Base-by-base conservation (phyloP, 2,329 filamentous ascomycete genomes). In the Gnomoniopsis smithogilvyi region DNA sequence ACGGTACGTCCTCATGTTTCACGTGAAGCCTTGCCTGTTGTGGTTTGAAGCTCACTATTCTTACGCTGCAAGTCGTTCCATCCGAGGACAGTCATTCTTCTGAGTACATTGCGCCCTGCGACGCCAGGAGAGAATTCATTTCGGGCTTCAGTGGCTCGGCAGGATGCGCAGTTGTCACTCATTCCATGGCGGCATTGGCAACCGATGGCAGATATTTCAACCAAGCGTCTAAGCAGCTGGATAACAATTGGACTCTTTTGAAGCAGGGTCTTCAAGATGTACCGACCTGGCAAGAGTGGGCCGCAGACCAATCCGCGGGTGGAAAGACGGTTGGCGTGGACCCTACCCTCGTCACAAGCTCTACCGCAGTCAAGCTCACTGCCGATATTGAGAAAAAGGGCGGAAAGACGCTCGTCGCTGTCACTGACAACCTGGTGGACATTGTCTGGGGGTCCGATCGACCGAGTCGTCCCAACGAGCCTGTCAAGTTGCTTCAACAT, bases 141-240 rank as follows among this genome's bases (percentile, higher is more conserved):
- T 93, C 87, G 62, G 94, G 95, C 26, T 99, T 99, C 74, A 92
- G 91, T 60, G 95, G 95, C 57, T 99, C 95, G 11, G 94, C 95
- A 47, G 95, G 95, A 60, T 96, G 91, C 64, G 95, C 93, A 43
- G 88, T 99, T 53, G 82, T 99, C 58, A 95, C 93, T 2, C 83
- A 85, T 52, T 88, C 92, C 54, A 93, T 93, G 73, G 95, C 95
- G 17, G 91, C 92, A 15, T 78, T 99, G 59, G 92, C 95, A 14
- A 99, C 95, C 33, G 95, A 99, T 72, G 95, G 95, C 33, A 88
- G 95, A 65, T 99, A 99, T 76, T 99, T 98, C 81, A 98, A 96
- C 76, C 95, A 99, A 74, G 95, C 95, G 26, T 80, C 87, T 63
- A 91, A 93, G 68, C 92, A 99, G 73, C 84, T 99, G 33, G 95